Conservation (phyloP, 75 land plant species). For the Sequoia sempervirens region DNA sequence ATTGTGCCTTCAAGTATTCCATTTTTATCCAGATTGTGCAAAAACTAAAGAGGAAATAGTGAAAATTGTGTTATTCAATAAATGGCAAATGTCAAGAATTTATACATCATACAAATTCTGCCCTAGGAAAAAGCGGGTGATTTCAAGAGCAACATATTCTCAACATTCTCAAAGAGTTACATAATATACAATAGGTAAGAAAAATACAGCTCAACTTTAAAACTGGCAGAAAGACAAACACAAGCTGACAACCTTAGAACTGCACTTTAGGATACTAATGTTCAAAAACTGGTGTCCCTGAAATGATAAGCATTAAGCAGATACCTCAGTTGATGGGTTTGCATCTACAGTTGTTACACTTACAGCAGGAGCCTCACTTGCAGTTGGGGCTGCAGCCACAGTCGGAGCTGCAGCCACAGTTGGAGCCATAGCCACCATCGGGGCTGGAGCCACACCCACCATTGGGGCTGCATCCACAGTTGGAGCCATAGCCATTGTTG, state of each 20-base stretch:
- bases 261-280: not conserved
- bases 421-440: not conserved
- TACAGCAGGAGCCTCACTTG: not conserved
- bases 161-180: not conserved
- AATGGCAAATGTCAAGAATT: not conserved
- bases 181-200: conserved; percentile 8
- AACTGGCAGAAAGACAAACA: not conserved
- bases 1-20: not conserved
- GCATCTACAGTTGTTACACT: not conserved
- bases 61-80: conserved; percentile 5
- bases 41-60: not conserved
- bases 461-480: not conserved
- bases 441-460: not conserved
- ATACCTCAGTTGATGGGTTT: not conserved
- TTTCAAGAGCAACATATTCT: conserved; percentile 1
- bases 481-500: not conserved
- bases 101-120: not conserved
- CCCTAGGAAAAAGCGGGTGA: not conserved
- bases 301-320: not conserved
- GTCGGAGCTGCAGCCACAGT: not conserved
- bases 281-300: not conserved
- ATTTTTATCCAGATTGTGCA: not conserved
- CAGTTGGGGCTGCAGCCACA: not conserved
- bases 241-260: not conserved
- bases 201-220: not conserved